phyloP scores from a whole-genome alignment of 2,329 filamentous ascomycete genomes.

The Aureobasidium sp. region DNA sequence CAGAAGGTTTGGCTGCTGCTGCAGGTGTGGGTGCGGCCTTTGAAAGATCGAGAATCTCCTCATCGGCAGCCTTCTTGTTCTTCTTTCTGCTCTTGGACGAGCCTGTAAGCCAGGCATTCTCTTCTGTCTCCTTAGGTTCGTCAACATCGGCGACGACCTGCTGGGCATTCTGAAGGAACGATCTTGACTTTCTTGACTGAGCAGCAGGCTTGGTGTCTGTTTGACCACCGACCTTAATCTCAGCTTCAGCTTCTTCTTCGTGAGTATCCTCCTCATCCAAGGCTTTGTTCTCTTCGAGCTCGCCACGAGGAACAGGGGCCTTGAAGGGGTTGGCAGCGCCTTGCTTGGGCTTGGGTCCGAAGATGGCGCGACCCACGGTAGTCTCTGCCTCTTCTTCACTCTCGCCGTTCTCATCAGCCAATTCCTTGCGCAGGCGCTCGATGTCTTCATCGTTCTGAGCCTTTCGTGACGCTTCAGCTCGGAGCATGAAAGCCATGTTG shows the following conservation, averaged over 20 bases:
- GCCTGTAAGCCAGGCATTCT: slow-evolving; percentile 22
- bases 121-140: slow-evolving; percentile 3
- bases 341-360: slow-evolving; percentile 47
- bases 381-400: slow-evolving; percentile 47
- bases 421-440: slow-evolving; percentile 55
- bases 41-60: slow-evolving; percentile 20
- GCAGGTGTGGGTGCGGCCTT: slow-evolving; percentile 6
- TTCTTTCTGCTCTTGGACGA: slow-evolving; percentile 21
- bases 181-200: slow-evolving; percentile 20
- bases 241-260: slow-evolving; percentile 24
- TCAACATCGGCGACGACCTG: slow-evolving; percentile 12
- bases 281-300: slow-evolving; percentile 54
- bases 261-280: slow-evolving; percentile 39
- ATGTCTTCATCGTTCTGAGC: slow-evolving; percentile 71
- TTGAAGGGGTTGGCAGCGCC: slow-evolving; percentile 26
- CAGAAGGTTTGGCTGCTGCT: slow-evolving; percentile 2
- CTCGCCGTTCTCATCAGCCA: slow-evolving; percentile 56
- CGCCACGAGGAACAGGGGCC: slow-evolving; percentile 33
- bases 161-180: slow-evolving; percentile 19
- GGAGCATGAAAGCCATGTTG: slow-evolving; percentile 91
- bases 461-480: slow-evolving; percentile 71
- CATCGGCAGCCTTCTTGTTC: slow-evolving; percentile 11
- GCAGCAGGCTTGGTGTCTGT: slow-evolving; percentile 18
- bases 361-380: slow-evolving; percentile 63
- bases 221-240: slow-evolving; percentile 31